Evolutionary conservation across 2,329 filamentous ascomycete species (phyloP).

Genomic region (Rutstroemia sp.): DNA sequence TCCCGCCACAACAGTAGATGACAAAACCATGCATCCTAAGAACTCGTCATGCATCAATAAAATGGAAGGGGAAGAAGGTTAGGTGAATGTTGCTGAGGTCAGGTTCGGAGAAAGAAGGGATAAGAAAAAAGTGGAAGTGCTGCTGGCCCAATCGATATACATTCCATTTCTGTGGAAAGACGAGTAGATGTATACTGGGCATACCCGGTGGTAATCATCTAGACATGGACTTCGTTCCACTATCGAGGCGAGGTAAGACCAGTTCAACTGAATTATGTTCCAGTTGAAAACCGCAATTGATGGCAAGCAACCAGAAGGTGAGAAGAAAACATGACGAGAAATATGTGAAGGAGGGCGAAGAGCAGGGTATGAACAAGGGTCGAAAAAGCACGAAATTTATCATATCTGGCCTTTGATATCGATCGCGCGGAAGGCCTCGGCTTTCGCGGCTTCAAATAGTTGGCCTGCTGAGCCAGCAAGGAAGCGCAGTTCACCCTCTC

Average conservation of each 20-base stretch:
- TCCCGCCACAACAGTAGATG: neutral
- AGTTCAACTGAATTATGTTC: neutral
- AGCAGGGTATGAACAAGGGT: constrained; percentile 8
- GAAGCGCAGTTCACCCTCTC: constrained; percentile 65
- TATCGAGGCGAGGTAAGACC: neutral
- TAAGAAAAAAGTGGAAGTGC: constrained; percentile 1
- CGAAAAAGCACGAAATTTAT: constrained; percentile 16
- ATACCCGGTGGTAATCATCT: neutral
- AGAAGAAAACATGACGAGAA: constrained; percentile 11
- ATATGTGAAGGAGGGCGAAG: constrained; percentile 1
- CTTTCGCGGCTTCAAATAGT: constrained; percentile 68
- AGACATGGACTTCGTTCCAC: constrained; percentile 1
- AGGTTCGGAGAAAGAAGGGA: neutral
- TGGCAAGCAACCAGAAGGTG: neutral
- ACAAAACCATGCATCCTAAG: neutral
- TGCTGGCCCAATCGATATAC: constrained; percentile 1
- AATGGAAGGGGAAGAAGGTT: neutral
- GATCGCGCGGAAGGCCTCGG: constrained; percentile 73
- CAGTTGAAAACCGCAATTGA: neutral
- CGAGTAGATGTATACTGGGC: neutral
- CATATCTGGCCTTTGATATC: constrained; percentile 97
- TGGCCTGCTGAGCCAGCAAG: constrained; percentile 64
- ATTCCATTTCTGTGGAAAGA: constrained; percentile 3
- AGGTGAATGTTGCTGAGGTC: neutral
- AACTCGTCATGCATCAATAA: constrained; percentile 6